Conservation (phyloP, 768 basidiomycete species). For the Phaffia tasmanica region DNA sequence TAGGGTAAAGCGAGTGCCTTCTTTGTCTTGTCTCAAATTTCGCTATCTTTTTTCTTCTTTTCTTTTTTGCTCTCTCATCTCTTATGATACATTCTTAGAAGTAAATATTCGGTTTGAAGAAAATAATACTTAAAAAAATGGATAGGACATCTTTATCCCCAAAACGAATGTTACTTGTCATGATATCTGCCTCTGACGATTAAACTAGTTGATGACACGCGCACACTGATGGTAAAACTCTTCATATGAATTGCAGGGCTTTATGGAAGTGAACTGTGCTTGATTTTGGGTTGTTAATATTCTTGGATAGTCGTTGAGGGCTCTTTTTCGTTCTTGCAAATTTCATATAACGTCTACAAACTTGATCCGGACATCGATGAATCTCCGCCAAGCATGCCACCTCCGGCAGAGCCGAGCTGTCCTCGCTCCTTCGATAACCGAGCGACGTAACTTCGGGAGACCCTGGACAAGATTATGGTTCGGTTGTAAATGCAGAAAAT, state of each 20-base stretch:
- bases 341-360: background rate
- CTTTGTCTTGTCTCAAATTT: background rate
- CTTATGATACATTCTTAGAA: background rate
- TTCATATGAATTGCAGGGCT: too few species aligned
- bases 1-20: too few species aligned
- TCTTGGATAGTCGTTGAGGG: background rate
- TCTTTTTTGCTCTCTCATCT: background rate
- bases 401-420: constrained; percentile 12
- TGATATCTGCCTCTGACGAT: too few species aligned
- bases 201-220: too few species aligned
- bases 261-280: too few species aligned
- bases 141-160: too few species aligned
- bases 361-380: background rate
- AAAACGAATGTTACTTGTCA: too few species aligned
- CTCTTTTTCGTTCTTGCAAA: background rate
- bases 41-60: background rate
- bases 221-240: too few species aligned
- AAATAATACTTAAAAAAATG: too few species aligned
- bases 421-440: constrained; percentile 50
- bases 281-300: too few species aligned
- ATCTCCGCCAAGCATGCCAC: constrained; percentile 9
- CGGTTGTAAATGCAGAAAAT: background rate
- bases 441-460: constrained; percentile 56
- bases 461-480: constrained; percentile 42
- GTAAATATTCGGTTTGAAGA: background rate